Conservation (phyloP, 2,329 filamentous ascomycete species). For the Colletotrichum tamarilloi region DNA sequence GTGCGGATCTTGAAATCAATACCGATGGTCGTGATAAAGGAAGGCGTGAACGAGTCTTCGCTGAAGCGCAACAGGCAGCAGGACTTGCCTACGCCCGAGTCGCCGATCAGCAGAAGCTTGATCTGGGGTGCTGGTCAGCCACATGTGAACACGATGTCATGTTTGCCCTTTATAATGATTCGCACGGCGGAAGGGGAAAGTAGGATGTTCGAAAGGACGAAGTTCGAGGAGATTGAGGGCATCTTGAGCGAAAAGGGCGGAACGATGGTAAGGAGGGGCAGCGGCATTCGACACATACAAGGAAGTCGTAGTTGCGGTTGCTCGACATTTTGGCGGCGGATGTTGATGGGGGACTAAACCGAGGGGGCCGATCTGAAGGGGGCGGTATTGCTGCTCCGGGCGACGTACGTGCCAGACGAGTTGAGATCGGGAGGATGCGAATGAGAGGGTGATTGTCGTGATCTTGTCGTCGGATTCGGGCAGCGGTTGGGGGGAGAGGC, state of each 20-base stretch:
- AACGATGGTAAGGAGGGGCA: slow-evolving; percentile 36
- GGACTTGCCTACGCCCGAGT: slow-evolving; percentile 96
- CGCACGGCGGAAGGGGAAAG: not conserved
- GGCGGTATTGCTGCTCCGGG: slow-evolving; percentile 3
- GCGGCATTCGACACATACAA: slow-evolving; percentile 71
- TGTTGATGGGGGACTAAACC: slow-evolving; percentile 30
- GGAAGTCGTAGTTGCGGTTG: slow-evolving; percentile 98
- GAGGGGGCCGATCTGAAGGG: slow-evolving; percentile 24
- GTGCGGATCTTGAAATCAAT: slow-evolving; percentile 99
- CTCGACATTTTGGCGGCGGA: slow-evolving; percentile 79
- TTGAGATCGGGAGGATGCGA: not conserved
- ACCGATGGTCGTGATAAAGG: slow-evolving; percentile 98
- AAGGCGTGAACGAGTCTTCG: slow-evolving; percentile 96
- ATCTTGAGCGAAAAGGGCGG: slow-evolving; percentile 4
- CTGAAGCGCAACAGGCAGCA: slow-evolving; percentile 97
- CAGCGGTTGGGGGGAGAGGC: slow-evolving; percentile 12
- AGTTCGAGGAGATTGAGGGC: not conserved
- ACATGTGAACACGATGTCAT: slow-evolving; percentile 37
- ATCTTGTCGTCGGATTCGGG: slow-evolving; percentile 30
- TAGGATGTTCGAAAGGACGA: not conserved
- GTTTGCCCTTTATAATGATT: slow-evolving; percentile 30
- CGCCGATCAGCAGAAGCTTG: slow-evolving; percentile 95
- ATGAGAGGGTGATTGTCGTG: slow-evolving; percentile 12
- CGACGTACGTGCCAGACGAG: not conserved
- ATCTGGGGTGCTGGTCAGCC: slow-evolving; percentile 68